Evolutionary conservation across 1,284 basidiomycete genomes (phyloP), one percentile per base, ranked within the genome.

Genomic region (Cronartium ribicola): DNA sequence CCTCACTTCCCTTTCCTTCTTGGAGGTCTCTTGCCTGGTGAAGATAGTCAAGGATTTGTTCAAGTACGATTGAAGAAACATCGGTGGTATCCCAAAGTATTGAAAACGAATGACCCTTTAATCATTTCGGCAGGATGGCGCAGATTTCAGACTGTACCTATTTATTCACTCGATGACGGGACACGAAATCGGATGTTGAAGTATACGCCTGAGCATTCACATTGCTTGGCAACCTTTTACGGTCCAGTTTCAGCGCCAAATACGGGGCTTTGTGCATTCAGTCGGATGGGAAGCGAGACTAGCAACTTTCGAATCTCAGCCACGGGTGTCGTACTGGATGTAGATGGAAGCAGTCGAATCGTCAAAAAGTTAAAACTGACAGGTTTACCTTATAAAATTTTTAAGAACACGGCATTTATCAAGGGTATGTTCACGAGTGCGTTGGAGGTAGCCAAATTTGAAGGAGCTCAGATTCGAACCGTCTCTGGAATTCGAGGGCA

Each of bases 161-260:
- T 98, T 77, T 99, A 98, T 82, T 93, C 92, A 36, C 84, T 99
- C 39, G 96, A 99, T 82, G 95, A 99, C 81, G 92, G 90, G 3
- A 93, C 95, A 78, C 90, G 96, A 39, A 98, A 98, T 88, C 90
- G 96, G 62, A 92, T 98, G 90, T 89, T 99, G 82, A 98, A 99
- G 84, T 99, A 99, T 81, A 98, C 96, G 0, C 95, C 95, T 0
- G 96, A 98, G 82, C 95, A 99, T 80, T 97, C 96, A 93, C 96
- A 98, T 81, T 98, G 95, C 80, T 92, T 90, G 79, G 95, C 95
- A 2, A 95, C 94, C 0, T 98, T 98, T 83, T 97, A 94, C 80
- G 94, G 91, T 0, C 94, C 94, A 5, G 88, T 92, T 20, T 84
- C 91, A 0, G 84, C 90, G 0, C 94, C 94, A n/a, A 97, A 97